Percentiles rank a stretch among this genome's conserved stretches.
Evolutionary conservation across 208 protist genomes (phyloP).

Genomic region (Leishmania lainsoni): DNA sequence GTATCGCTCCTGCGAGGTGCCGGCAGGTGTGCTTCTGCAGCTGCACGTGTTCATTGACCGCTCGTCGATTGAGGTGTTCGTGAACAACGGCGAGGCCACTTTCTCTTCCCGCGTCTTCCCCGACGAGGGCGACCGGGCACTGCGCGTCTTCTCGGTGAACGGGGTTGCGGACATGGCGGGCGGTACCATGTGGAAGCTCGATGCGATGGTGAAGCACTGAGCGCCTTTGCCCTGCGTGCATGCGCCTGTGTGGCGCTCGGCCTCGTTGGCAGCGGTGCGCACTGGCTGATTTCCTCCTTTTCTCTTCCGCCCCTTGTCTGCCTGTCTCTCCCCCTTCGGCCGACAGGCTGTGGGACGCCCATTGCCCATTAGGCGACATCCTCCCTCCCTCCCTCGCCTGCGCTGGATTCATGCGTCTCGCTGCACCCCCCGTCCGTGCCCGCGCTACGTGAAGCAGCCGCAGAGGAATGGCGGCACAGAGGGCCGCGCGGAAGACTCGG

Average conservation of each 20-base stretch:
- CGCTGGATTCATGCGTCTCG: neutral
- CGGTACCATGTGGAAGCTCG: constrained; percentile 47
- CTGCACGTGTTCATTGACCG: constrained; percentile 57
- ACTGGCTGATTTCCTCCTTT: neutral
- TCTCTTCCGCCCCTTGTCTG: no score
- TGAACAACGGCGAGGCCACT: constrained; percentile 45
- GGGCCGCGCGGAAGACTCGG: neutral
- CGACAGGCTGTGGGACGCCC: neutral
- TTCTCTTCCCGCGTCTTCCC: constrained; percentile 58
- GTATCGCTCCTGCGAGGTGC: constrained; percentile 51
- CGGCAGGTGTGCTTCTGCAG: constrained; percentile 32
- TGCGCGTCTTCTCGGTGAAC: constrained; percentile 49
- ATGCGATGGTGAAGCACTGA: constrained; percentile 14
- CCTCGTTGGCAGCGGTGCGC: neutral
- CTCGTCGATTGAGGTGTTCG: constrained; percentile 64
- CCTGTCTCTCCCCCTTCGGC: neutral
- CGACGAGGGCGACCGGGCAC: constrained; percentile 29
- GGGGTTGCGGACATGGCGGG: constrained; percentile 32
- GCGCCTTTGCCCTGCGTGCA: neutral
- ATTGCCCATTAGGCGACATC: neutral
- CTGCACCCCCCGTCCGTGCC: neutral
- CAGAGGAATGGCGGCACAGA: neutral
- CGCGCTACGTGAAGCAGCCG: neutral
- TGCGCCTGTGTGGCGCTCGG: neutral
- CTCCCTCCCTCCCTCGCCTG: neutral